These are phyloP conservation scores for Eryngium alpinum DNA, from an alignment of 140 eudicot species.

Conservation along the genomic window DNA sequence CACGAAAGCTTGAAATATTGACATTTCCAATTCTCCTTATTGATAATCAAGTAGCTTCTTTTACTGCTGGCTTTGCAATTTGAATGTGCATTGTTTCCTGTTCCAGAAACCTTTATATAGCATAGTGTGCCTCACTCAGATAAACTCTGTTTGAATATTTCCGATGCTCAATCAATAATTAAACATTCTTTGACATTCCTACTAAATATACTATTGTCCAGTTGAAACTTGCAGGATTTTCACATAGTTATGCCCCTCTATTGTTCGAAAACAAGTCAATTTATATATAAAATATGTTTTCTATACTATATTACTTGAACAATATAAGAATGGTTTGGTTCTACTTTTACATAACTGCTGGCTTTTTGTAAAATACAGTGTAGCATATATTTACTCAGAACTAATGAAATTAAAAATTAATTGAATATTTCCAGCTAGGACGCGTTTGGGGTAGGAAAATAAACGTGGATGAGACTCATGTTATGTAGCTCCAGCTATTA, in stretches of 20 bases:
- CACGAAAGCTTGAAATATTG: slow-evolving; percentile 23
- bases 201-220: neutral
- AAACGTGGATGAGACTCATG: slow-evolving; percentile 1
- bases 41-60: neutral
- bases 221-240: neutral
- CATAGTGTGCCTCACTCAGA: slow-evolving; percentile 17
- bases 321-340: too few relatives aligned
- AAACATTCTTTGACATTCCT: slow-evolving; percentile 27
- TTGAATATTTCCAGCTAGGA: neutral
- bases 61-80: slow-evolving; percentile 10
- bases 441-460: slow-evolving; percentile 12
- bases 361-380: too few relatives aligned
- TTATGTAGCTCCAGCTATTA: neutral
- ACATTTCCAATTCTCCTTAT: slow-evolving; percentile 23
- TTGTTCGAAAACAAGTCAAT: neutral
- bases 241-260: neutral
- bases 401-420: neutral
- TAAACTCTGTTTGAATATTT: slow-evolving; percentile 12
- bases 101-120: neutral
- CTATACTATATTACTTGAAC: too few relatives aligned
- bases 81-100: neutral
- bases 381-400: too few relatives aligned
- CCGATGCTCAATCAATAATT: slow-evolving; percentile 14
- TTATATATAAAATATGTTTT: neutral
- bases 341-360: too few relatives aligned